phyloP scores from a whole-genome alignment of 441 rosid genomes.

The Rhodomyrtus psidioides region DNA sequence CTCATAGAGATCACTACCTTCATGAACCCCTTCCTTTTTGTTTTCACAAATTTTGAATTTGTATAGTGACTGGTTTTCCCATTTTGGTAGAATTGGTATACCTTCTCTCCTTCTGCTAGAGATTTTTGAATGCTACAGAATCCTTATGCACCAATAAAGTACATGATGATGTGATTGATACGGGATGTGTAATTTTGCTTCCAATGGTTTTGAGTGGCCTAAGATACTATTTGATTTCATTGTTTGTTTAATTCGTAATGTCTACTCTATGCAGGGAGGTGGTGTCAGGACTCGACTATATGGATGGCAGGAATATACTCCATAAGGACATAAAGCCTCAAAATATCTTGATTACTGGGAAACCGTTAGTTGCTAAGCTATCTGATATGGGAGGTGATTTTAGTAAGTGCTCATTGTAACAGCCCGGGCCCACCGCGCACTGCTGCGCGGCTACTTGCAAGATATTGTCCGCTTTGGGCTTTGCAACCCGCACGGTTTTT shows the following conservation, averaged over 20 bases:
- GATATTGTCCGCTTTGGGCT: too few relatives aligned
- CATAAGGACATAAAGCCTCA: conserved; percentile 91
- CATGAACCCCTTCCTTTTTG: neutral
- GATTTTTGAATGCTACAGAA: too few relatives aligned
- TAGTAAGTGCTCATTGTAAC: conserved; percentile 4
- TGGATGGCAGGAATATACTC: conserved; percentile 73
- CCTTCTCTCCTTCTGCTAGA: neutral
- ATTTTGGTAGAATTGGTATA: neutral
- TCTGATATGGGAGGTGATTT: neutral
- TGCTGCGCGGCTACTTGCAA: too few relatives aligned
- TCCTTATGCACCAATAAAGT: too few relatives aligned
- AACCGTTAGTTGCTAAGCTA: conserved; percentile 61
- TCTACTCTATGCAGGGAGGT: conserved; percentile 39
- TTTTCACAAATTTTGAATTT: neutral
- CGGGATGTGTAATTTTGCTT: too few relatives aligned
- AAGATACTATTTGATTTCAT: rapidly evolving
- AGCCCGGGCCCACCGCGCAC: too few relatives aligned
- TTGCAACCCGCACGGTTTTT: too few relatives aligned
- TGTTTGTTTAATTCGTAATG: neutral
- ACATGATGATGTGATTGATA: too few relatives aligned
- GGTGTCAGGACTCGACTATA: conserved; percentile 68
- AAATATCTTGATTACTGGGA: conserved; percentile 68
- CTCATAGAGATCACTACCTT: neutral
- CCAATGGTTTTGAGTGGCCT: neutral
- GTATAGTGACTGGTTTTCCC: neutral